Conservation (phyloP, 2,329 filamentous ascomycete genomes). For the Cytospora mali region DNA sequence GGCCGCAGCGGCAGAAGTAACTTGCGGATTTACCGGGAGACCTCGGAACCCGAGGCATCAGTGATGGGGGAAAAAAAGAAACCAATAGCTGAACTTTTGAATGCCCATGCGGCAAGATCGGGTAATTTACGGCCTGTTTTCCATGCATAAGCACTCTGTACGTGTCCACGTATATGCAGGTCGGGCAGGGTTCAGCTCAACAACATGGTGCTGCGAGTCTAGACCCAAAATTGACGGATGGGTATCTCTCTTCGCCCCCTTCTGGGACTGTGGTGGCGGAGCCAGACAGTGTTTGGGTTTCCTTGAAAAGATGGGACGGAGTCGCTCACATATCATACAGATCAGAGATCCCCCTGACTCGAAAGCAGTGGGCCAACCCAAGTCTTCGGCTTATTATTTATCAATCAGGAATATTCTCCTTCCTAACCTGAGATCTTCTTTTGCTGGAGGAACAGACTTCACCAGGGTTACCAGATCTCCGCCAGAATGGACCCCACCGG, state of each 20-base stretch:
- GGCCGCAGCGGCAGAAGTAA: background rate
- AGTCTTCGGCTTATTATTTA: background rate
- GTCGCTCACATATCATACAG: slow-evolving; percentile 3
- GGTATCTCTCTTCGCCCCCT: background rate
- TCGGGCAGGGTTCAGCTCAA: slow-evolving; percentile 3
- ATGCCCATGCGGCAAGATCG: background rate
- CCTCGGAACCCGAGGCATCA: background rate
- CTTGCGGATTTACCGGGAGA: background rate
- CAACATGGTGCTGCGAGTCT: slow-evolving; percentile 18
- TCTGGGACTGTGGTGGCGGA: background rate
- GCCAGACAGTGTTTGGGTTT: background rate
- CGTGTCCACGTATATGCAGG: slow-evolving; percentile 19
- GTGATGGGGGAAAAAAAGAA: background rate
- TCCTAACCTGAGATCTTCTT: background rate
- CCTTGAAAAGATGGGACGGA: background rate
- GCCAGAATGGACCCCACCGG: slow-evolving; percentile 13
- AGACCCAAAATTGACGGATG: slow-evolving; percentile 9
- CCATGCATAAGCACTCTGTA: background rate
- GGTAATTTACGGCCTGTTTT: background rate
- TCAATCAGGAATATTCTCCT: background rate
- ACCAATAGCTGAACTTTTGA: background rate
- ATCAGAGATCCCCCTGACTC: slow-evolving; percentile 1
- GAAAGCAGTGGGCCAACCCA: background rate
- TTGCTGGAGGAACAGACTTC: background rate
- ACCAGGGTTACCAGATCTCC: slow-evolving; percentile 2